These are phyloP conservation scores for Megacollybia platyphylla DNA, from an alignment of 1,284 basidiomycete genomes.

Conservation along the genomic window DNA sequence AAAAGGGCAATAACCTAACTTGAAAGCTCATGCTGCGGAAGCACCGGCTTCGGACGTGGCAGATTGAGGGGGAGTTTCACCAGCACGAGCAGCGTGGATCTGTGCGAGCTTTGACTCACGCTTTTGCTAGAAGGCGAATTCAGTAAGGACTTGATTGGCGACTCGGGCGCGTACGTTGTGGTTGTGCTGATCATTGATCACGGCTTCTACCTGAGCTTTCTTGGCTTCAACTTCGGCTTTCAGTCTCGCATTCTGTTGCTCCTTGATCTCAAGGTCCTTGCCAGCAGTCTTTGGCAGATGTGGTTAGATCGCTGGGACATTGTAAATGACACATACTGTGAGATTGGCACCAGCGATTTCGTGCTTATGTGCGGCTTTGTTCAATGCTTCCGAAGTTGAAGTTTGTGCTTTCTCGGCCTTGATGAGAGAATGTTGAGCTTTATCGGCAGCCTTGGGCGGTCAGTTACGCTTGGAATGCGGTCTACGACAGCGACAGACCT, in stretches of 20 bases:
- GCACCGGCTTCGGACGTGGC: not conserved
- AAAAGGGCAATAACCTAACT: no score
- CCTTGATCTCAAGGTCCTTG: not conserved
- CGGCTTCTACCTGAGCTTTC: not conserved
- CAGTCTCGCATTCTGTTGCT: not conserved
- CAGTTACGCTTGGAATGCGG: not conserved
- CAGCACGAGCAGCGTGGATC: constrained; percentile 1
- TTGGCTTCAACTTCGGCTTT: not conserved
- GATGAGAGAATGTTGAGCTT: not conserved
- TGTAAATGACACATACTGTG: not conserved
- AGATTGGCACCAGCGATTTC: not conserved
- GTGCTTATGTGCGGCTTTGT: not conserved
- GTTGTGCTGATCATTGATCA: not conserved
- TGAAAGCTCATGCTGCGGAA: no score
- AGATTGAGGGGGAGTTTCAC: not conserved
- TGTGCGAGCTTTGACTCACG: not conserved
- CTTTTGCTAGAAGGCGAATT: not conserved
- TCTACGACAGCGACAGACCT: not conserved
- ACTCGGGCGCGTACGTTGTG: not conserved
- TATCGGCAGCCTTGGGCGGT: not conserved
- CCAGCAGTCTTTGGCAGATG: not conserved
- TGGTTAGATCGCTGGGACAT: not conserved
- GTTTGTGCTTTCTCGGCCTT: not conserved
- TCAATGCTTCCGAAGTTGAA: not conserved
- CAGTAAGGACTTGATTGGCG: not conserved